A percentile compares a stretch with the other conserved stretches of the same genome.
phyloP scores from a whole-genome alignment of 805 yeast species.

The Saturnispora galanensis region DNA sequence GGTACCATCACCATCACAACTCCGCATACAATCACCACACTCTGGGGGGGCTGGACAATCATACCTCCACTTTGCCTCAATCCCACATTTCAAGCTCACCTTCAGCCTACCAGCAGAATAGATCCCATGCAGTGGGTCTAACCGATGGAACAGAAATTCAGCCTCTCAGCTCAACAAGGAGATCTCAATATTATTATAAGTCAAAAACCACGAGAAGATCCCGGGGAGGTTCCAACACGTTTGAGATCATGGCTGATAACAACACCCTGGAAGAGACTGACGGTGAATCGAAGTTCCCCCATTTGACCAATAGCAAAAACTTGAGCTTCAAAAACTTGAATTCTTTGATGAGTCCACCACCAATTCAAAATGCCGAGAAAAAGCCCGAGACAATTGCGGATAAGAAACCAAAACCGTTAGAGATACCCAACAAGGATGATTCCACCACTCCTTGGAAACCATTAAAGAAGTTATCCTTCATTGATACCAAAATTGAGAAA shows the following conservation, averaged over 20 bases:
- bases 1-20: constrained; percentile 5
- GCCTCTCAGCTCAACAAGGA: constrained; percentile 16
- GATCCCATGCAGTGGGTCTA: background rate
- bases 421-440: background rate
- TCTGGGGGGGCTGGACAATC: background rate
- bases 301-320: too few relatives aligned
- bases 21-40: constrained; percentile 6
- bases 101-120: constrained; percentile 1
- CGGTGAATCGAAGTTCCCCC: too few relatives aligned
- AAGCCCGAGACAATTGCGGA: too few relatives aligned
- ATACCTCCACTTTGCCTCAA: background rate
- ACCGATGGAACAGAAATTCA: background rate
- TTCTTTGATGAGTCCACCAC: too few relatives aligned
- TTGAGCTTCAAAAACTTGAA: too few relatives aligned
- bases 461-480: constrained; percentile 31
- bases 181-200: constrained; percentile 21
- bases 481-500: constrained; percentile 30
- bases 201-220: constrained; percentile 11
- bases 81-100: constrained; percentile 10
- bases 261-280: too few relatives aligned
- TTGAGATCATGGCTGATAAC: too few relatives aligned
- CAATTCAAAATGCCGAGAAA: too few relatives aligned
- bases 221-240: constrained; percentile 8
- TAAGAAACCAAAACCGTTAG: too few relatives aligned
- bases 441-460: constrained; percentile 25